Conservation (phyloP, 2,329 filamentous ascomycete species). For the Cryphonectria japonica region DNA sequence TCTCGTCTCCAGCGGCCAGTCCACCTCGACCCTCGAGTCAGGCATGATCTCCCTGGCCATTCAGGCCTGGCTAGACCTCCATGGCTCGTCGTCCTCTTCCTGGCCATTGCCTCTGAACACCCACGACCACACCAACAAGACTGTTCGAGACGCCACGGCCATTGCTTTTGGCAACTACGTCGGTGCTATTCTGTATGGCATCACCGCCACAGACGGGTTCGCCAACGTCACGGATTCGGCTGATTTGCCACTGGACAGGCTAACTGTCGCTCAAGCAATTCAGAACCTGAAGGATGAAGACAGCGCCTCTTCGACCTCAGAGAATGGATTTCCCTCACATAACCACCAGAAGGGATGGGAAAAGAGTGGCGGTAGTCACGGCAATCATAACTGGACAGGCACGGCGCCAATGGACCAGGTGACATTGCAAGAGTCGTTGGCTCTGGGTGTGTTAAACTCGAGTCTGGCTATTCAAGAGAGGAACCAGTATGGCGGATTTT, state of each 20-base stretch:
- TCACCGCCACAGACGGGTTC: constrained; percentile 43
- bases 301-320: background rate
- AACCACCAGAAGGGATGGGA: background rate
- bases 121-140: background rate
- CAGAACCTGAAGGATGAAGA: constrained; percentile 1
- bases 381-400: background rate
- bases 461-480: constrained; percentile 25
- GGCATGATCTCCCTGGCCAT: constrained; percentile 24
- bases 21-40: constrained; percentile 24
- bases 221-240: constrained; percentile 32
- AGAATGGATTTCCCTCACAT: background rate
- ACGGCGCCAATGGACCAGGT: background rate
- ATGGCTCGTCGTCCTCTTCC: constrained; percentile 4
- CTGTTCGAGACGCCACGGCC: background rate
- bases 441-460: constrained; percentile 22
- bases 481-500: constrained; percentile 29
- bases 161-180: constrained; percentile 12
- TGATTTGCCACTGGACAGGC: constrained; percentile 26
- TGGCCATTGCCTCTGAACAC: background rate
- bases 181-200: constrained; percentile 44
- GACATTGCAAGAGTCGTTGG: constrained; percentile 8
- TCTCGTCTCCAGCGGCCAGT: constrained; percentile 6
- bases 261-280: constrained; percentile 25
- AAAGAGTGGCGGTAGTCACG: too few species aligned
- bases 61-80: constrained; percentile 23